phyloP scores from a whole-genome alignment of 225 moss, liverwort and hornwort genomes.

The Physcomitrellopsis africana region DNA sequence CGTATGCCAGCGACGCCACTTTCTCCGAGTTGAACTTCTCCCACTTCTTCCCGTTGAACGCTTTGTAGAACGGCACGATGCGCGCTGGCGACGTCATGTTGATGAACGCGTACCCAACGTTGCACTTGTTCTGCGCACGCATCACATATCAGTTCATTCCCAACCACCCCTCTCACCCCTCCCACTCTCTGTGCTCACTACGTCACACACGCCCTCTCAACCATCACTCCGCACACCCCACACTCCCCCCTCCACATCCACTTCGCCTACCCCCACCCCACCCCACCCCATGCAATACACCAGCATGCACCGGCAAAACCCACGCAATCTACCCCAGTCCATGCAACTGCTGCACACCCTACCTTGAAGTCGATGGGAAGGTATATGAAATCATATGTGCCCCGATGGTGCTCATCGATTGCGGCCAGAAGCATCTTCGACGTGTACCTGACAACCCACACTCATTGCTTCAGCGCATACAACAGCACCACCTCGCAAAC shows the following conservation, averaged over 20 bases:
- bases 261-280: too few species aligned
- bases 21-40: constrained; percentile 99
- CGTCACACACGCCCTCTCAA: too few species aligned
- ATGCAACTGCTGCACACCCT: background rate
- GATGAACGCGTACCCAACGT: constrained; percentile 97
- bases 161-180: too few species aligned
- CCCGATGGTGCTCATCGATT: constrained; percentile 95
- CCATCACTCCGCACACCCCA: too few species aligned
- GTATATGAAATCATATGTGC: constrained; percentile 97
- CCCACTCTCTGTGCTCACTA: too few species aligned
- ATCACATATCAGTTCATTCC: background rate
- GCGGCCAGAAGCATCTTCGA: constrained; percentile 99
- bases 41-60: constrained; percentile 99
- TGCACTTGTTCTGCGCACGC: constrained; percentile 87
- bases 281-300: too few species aligned
- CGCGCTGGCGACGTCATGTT: constrained; percentile 92
- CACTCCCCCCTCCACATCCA: too few species aligned
- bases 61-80: constrained; percentile 96
- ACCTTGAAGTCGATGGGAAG: constrained; percentile 99
- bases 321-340: too few species aligned
- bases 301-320: too few species aligned
- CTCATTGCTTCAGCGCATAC: background rate
- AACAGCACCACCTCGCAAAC: background rate
- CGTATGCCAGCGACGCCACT: constrained; percentile 95
- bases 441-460: constrained; percentile 66